These are phyloP conservation scores for Lonicera japonica DNA, from an alignment of 129 eudicot species.

Conservation along the genomic window DNA sequence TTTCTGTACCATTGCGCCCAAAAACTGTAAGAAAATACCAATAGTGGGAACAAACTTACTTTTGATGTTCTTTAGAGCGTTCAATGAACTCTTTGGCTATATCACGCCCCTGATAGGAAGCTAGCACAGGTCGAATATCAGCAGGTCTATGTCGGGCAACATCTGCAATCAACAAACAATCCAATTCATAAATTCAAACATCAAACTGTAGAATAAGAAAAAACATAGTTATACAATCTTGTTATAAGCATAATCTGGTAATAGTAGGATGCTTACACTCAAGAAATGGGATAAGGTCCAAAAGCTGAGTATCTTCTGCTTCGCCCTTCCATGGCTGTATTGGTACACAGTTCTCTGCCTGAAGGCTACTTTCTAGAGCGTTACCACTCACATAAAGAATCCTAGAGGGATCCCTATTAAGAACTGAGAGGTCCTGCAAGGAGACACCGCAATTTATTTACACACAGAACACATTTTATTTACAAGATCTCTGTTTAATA, in stretches of 20 bases:
- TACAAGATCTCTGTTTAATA: neutral
- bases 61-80: slow-evolving; percentile 65
- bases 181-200: too few relatives aligned
- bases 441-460: too few relatives aligned
- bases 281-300: slow-evolving; percentile 92
- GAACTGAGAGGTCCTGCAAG: slow-evolving; percentile 74
- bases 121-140: slow-evolving; percentile 74
- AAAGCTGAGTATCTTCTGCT: slow-evolving; percentile 62
- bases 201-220: too few relatives aligned
- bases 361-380: slow-evolving; percentile 80
- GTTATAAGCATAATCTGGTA: too few relatives aligned
- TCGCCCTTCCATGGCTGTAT: slow-evolving; percentile 81
- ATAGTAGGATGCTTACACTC: slow-evolving; percentile 45
- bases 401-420: slow-evolving; percentile 85
- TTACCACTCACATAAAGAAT: slow-evolving; percentile 80
- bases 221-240: too few relatives aligned
- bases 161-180: slow-evolving; percentile 34
- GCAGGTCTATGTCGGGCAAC: slow-evolving; percentile 73
- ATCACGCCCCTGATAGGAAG: slow-evolving; percentile 78
- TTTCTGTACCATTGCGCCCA: too few relatives aligned
- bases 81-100: slow-evolving; percentile 83
- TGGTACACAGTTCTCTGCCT: slow-evolving; percentile 66
- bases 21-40: neutral
- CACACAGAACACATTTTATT: neutral
- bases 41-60: slow-evolving; percentile 34